Conservation (phyloP, 768 basidiomycete genomes). For the Amanita rubescens region DNA sequence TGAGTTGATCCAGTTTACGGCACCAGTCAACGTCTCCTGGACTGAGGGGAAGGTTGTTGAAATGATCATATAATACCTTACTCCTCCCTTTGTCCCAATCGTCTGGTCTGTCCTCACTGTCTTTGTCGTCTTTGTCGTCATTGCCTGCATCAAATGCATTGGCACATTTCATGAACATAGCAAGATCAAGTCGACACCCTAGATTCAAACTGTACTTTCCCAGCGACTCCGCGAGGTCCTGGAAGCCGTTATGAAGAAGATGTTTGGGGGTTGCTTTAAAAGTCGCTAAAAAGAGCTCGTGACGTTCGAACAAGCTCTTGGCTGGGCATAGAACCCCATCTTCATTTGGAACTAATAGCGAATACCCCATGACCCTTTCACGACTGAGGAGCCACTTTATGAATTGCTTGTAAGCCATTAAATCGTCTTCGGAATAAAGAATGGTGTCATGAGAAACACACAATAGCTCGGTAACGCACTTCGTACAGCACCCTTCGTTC, state of each 20-base stretch:
- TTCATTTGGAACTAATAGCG: conserved; percentile 28
- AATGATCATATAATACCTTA: conserved; percentile 22
- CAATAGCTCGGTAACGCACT: not conserved
- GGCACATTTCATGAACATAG: conserved; percentile 30
- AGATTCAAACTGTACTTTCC: conserved; percentile 23
- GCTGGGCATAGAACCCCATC: conserved; percentile 18
- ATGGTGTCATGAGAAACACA: not conserved
- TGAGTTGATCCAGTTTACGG: conserved; percentile 23
- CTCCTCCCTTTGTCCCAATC: too few relatives aligned
- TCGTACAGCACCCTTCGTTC: not conserved
- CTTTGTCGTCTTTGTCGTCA: not conserved
- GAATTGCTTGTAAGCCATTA: not conserved
- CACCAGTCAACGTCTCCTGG: conserved; percentile 16
- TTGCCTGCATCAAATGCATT: conserved; percentile 19
- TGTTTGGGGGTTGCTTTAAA: conserved; percentile 22
- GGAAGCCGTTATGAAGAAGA: conserved; percentile 25
- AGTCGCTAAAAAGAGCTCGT: conserved; percentile 28
- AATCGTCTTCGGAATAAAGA: not conserved
- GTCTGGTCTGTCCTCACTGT: conserved; percentile 9
- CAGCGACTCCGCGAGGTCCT: conserved; percentile 22
- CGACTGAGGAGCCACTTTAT: not conserved
- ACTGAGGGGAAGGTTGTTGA: conserved; percentile 25
- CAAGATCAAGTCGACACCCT: conserved; percentile 21
- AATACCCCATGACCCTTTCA: not conserved
- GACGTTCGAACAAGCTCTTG: conserved; percentile 26